Base-by-base conservation (phyloP, 139 green algal genomes). In the Chlorella sp. region DNA sequence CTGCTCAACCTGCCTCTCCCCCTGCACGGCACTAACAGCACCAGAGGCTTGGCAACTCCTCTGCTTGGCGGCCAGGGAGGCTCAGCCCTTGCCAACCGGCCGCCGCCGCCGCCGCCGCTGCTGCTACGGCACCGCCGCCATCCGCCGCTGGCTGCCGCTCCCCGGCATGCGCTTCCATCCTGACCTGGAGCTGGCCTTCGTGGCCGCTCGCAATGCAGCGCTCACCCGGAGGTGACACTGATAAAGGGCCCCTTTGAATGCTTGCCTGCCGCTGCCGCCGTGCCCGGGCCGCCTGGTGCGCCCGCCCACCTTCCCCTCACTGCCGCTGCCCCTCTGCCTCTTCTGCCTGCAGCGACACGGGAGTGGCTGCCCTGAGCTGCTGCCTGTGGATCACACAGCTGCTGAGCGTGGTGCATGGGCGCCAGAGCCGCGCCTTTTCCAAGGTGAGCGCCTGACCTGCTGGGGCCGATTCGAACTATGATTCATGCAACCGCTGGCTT, bases 301-400 rank as follows among this genome's bases (percentile, higher is more conserved):
- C 26, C 26, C 63, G 13, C 30, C 30, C 64, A n/a, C 3, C 36
- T 16, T 1, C 5, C 25, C 28, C 25, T 36, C 63, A 38, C 3
- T 23, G 6, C 2, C 15, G 26, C 63, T 28, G 0, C 3, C 63
- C 25, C 3, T 4, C 25, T 36, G 25, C 26, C 28, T 4, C 9
- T 28, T 38, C 63, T 17, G n/a, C n/a, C 64, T 41, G 57, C 60
- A 68, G 60, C 26, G 76, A 82, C 60, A 36, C 36, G 1, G 76
- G 76, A 28, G 28, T 82, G 34, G 76, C 76, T 17, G 76, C 76
- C 60, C 76, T 82, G 13, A 57, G 23, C 60, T 60, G 34, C 57
- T 82, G 76, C 76, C 76, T 82, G 0, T 82, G 76, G 76, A 38
- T 73, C 16, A 67, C 57, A 2, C 76, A 82, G 36, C 28, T 82